Base-by-base conservation (phyloP, 192 early-diverging fungal genomes). In the Entomortierella chlamydospora region DNA sequence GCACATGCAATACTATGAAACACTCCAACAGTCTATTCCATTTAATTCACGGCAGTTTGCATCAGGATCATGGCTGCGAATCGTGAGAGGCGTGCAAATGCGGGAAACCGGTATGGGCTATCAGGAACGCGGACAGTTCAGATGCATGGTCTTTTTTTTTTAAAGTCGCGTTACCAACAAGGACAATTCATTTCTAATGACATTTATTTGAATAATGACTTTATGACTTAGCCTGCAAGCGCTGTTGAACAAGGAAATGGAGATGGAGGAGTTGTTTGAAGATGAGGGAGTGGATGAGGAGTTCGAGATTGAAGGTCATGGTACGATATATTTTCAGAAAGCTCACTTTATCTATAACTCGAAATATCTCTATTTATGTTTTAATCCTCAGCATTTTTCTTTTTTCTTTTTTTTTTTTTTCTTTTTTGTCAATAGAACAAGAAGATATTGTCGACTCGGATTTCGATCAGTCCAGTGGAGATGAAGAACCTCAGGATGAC, bases 361-460 rank as follows among this genome's bases (percentile, higher is more conserved):
- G n/a, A n/a, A n/a, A n/a, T n/a, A n/a, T n/a, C n/a, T n/a, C n/a
- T n/a, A n/a, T n/a, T n/a, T n/a, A n/a, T n/a, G n/a, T n/a, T 37
- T 37, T 37, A 37, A 37, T 37, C 10, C 34, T 37, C 34, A 37
- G 10, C 34, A n/a, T n/a, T n/a, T n/a, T n/a, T n/a, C n/a, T n/a
- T n/a, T n/a, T n/a, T n/a, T n/a, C n/a, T n/a, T n/a, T n/a, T n/a
- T n/a, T n/a, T n/a, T 41, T 37, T 54, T 47, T 59, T 39, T 22
- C 25, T 59, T 26, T 15, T 10, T 26, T 18, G 18, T 23, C 45
- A 58, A 70, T 67, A 58, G 82, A 82, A 43, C 71, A 84, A 28
- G 84, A 83, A 18, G 87, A 89, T 73, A 70, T 81, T 18, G 65
- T 87, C 0, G 87, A 89, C 68, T 89, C 87, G 51, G 87, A 89